A percentile compares a stretch with the other conserved stretches of the same genome.
These are phyloP conservation scores for Hemileccinum impolitum DNA, from an alignment of 768 basidiomycete genomes.

Conservation along the genomic window DNA sequence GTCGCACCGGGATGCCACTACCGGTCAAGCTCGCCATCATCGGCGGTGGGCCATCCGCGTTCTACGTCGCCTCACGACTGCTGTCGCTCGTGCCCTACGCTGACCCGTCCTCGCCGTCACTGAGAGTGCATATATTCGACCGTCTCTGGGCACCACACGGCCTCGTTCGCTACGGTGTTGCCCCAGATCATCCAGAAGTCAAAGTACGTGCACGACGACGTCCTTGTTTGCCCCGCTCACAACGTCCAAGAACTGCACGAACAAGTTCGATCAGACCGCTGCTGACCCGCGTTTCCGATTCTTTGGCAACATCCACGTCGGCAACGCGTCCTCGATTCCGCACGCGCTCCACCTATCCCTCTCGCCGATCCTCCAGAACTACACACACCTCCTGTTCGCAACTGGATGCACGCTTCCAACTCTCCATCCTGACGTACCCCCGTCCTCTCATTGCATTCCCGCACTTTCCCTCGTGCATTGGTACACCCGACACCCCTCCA, in stretches of 20 bases:
- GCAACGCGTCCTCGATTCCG: conserved; percentile 39
- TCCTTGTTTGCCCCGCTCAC: conserved; percentile 10
- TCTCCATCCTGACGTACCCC: conserved; percentile 52
- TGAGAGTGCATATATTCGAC: conserved; percentile 86
- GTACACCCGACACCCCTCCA: conserved; percentile 91
- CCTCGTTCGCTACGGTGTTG: conserved; percentile 92
- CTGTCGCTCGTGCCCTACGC: conserved; percentile 54
- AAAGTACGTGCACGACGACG: conserved; percentile 48
- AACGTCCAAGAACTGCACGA: conserved; percentile 79
- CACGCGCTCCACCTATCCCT: conserved; percentile 60
- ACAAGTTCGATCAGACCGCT: conserved; percentile 87
- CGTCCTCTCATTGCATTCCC: conserved; percentile 51
- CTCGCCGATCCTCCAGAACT: conserved; percentile 58
- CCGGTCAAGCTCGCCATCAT: conserved; percentile 79
- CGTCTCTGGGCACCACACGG: conserved; percentile 93
- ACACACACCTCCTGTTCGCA: conserved; percentile 84
- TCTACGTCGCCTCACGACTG: conserved; percentile 89
- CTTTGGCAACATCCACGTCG: conserved; percentile 86
- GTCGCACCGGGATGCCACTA: conserved; percentile 11
- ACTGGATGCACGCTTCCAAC: conserved; percentile 76
- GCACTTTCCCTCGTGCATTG: conserved; percentile 89
- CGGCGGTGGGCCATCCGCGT: conserved; percentile 95
- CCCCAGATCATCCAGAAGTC: conserved; percentile 98
- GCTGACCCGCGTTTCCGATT: conserved; percentile 79
- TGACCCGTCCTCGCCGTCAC: conserved; percentile 20